phyloP scores from a whole-genome alignment of 2,329 filamentous ascomycete genomes.

The Microcyclosporella mali region DNA sequence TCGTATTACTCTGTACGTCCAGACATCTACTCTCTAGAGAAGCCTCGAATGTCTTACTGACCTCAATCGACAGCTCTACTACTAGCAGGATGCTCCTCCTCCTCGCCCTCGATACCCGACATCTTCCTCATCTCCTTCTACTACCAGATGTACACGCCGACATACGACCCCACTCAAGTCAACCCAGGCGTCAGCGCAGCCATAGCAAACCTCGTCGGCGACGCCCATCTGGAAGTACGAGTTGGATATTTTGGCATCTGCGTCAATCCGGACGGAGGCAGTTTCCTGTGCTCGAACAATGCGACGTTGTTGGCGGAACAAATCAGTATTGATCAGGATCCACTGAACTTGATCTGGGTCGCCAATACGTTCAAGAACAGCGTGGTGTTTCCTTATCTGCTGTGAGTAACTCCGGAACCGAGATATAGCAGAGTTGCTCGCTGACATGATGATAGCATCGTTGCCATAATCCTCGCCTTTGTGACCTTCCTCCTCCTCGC shows the following conservation, averaged over 20 bases:
- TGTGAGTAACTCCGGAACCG: conserved; percentile 51
- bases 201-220: conserved; percentile 83
- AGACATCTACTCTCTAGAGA: background rate
- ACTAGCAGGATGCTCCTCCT: conserved; percentile 92
- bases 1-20: conserved; percentile 85
- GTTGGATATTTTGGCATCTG: conserved; percentile 99
- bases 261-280: conserved; percentile 78
- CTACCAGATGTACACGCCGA: conserved; percentile 79
- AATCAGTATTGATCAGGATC: conserved; percentile 85
- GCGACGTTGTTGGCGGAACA: conserved; percentile 87
- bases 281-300: conserved; percentile 95
- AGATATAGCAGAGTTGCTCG: background rate
- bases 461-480: conserved; percentile 95
- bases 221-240: conserved; percentile 76
- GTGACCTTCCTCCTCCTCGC: conserved; percentile 90
- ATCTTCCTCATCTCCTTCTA: conserved; percentile 99
- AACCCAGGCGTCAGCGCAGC: conserved; percentile 80
- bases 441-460: conserved; percentile 58
- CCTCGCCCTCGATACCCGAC: conserved; percentile 85
- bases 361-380: conserved; percentile 96
- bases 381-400: conserved; percentile 94
- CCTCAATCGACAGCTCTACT: conserved; percentile 61
- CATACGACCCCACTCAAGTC: conserved; percentile 79
- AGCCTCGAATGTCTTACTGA: conserved; percentile 9
- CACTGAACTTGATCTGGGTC: conserved; percentile 94